Conservation (phyloP, 2,329 filamentous ascomycete species). For the Neonectria punicea region DNA sequence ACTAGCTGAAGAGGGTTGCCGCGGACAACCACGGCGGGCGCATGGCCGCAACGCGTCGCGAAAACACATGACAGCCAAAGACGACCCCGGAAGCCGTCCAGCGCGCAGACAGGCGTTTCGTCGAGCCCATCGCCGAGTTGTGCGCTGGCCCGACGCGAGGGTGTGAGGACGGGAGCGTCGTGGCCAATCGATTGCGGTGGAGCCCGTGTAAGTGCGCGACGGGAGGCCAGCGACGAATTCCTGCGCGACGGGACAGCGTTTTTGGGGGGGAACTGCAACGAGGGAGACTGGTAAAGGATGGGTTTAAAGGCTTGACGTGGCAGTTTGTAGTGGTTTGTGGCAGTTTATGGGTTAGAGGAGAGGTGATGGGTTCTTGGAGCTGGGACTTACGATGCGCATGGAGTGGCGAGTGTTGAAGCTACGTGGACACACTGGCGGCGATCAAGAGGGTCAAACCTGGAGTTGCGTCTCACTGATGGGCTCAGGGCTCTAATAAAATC, state of each 20-base stretch:
- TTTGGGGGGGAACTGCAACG: not conserved
- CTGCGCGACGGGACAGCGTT: not conserved
- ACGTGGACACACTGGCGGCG: not conserved
- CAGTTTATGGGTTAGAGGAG: not conserved
- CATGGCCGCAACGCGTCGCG: constrained; percentile 31
- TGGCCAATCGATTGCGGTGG: constrained; percentile 25
- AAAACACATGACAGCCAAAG: constrained; percentile 35
- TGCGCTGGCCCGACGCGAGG: constrained; percentile 16
- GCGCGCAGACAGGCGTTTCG: constrained; percentile 27
- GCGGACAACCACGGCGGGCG: constrained; percentile 23
- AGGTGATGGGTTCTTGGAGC: constrained; percentile 5
- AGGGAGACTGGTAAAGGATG: not conserved
- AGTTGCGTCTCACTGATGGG: not conserved
- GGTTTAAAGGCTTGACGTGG: constrained; percentile 7
- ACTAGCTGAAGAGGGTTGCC: constrained; percentile 14
- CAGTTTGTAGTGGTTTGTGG: no score
- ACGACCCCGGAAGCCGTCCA: not conserved
- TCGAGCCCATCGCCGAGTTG: constrained; percentile 8
- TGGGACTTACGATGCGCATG: not conserved
- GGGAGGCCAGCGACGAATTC: not conserved
- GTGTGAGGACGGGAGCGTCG: constrained; percentile 20
- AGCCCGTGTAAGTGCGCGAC: constrained; percentile 4
- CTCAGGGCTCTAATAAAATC: not conserved
- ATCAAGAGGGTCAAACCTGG: not conserved
- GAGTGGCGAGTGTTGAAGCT: not conserved